These are phyloP conservation scores for Eucalyptus camaldulensis DNA, from an alignment of 345 rosid genomes.

Conservation along the genomic window DNA sequence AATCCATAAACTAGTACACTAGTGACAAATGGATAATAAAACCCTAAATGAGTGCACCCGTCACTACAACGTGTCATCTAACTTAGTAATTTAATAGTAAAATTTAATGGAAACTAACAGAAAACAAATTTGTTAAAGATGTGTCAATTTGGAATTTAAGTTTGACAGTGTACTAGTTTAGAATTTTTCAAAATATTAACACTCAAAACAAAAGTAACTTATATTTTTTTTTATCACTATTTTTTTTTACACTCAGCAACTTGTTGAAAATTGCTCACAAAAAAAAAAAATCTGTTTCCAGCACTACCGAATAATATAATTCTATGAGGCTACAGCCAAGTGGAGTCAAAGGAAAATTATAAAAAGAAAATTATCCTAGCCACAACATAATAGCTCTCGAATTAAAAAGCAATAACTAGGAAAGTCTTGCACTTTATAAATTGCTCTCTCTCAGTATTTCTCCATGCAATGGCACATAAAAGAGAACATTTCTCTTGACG, in stretches of 20 bases:
- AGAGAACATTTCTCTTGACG: background rate
- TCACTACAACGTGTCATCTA: too few relatives aligned
- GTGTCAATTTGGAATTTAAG: too few relatives aligned
- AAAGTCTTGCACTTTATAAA: background rate
- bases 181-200: too few relatives aligned
- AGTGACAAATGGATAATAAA: too few relatives aligned
- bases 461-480: background rate
- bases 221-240: background rate
- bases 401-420: background rate
- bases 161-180: too few relatives aligned
- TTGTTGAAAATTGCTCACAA: background rate
- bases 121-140: too few relatives aligned
- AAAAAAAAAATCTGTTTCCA: too few relatives aligned
- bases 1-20: too few relatives aligned
- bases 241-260: background rate
- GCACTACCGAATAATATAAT: background rate
- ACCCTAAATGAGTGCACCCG: too few relatives aligned
- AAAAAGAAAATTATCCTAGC: background rate
- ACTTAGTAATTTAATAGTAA: too few relatives aligned
- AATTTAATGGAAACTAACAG: fast-evolving
- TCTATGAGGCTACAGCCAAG: background rate
- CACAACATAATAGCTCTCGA: background rate
- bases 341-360: background rate
- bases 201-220: background rate
- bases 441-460: background rate